Base-by-base conservation (phyloP, 768 basidiomycete species). In the Lactarius akahatsu region DNA sequence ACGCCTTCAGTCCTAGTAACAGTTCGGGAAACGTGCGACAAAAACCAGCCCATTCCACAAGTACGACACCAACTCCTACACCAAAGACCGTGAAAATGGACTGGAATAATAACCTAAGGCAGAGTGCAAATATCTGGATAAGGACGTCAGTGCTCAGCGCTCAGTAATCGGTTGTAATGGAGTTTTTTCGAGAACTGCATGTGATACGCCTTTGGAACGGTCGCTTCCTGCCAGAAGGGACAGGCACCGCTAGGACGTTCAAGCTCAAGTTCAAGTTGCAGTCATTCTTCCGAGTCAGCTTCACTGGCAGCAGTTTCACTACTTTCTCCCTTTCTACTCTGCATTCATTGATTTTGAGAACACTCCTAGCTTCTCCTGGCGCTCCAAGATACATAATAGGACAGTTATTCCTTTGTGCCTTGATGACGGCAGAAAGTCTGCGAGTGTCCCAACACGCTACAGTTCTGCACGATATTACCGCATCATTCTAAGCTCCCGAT, bases 71-170 rank as follows among this genome's bases (percentile, higher is more conserved):
- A 0, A 70, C 64, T 15, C 69, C 71, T 2, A 70, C 69, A 2
- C 80, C 82, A 67, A 87, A 81, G 28, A 82, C 71, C 9, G 72
- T 78, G 67, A 88, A 86, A 65, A 89, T 73, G 15, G 84, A 85
- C 71, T 89, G 86, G 50, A 82, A 69, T 1, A 76, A 80, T 65
- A 87, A 84, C 18, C 88, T 88, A 3, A 80, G 71, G 9, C 85
- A 70, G 73, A 90, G 88, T 0, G 85, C 32, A n/a, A n/a, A n/a
- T n/a, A n/a, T n/a, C n/a, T n/a, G n/a, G n/a, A n/a, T n/a, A n/a
- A n/a, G n/a, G n/a, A n/a, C n/a, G n/a, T n/a, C n/a, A n/a, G n/a
- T n/a, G n/a, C n/a, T n/a, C n/a, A n/a, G n/a, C n/a, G n/a, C n/a
- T n/a, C n/a, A 28, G 50, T 43, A 1, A 15, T 34, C 2, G 58